Evolutionary conservation across 441 rosid species (phyloP), one percentile per base, ranked within the genome.

Genomic region (Biscutella laevigata): DNA sequence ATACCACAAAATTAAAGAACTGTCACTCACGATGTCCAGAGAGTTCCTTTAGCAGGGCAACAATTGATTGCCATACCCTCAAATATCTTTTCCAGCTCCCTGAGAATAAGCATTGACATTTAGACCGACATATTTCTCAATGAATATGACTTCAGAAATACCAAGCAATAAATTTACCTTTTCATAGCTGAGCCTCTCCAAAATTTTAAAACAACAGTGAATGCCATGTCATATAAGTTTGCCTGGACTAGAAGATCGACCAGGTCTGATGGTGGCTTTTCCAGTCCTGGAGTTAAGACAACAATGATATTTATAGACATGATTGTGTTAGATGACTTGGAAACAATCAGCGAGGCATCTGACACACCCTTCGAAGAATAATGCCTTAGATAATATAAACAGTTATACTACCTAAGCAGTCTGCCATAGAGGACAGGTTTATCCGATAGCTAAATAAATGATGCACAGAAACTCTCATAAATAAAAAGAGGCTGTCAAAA

Each of bases 41-140:
- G 56, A 4, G 80, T 71, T 32, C 77, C 85, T 56, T 67, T 76
- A 60, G 53, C 66, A 28, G 86, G 89, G 73, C 96, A 89, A 70
- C 99, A 94, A 69, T 81, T 86, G 47, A 83, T 62, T 60, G 96
- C 73, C 77, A 94, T 76, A 34, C 79, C 71, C 56, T 76, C 80
- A 70, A 94, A 86, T 68, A 86, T 71, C 57, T 74, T 83, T 64
- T 94, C 99, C 74, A 94, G 68, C 71, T 84, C 95, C 84, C 99
- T 94, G 64, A 35, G 40, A 46, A 62, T 48, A 62, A 59, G 45
- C 33, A 24, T 30, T 39, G 7, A 54, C 46, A 15, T 25, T 55
- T 28, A 61, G 33, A 47, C 17, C 16, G 51, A 52, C 3, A 12
- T 22, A 66, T 7, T 25, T 10, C 34, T 45, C 43, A 27, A 44